Conservation (phyloP, 1,284 basidiomycete species). For the Moesziomyces globuligerus region DNA sequence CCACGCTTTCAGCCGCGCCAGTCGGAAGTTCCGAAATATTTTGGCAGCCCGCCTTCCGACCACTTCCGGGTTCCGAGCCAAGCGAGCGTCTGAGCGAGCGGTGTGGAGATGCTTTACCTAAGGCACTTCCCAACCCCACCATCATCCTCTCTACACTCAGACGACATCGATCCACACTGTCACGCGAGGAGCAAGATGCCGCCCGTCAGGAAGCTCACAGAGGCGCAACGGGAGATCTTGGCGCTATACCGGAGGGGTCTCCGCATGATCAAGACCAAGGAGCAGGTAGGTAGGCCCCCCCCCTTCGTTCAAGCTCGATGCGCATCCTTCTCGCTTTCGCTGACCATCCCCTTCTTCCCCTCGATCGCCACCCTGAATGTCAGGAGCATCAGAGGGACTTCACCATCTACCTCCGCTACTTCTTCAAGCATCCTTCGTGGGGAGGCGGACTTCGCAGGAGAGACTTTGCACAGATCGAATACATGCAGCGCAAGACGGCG, state of each 20-base stretch:
- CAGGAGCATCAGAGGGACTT: slow-evolving; percentile 60
- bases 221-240: slow-evolving; percentile 57
- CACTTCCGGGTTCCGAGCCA: slow-evolving; percentile 9
- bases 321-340: background rate
- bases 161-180: no score
- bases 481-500: slow-evolving; percentile 59
- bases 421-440: slow-evolving; percentile 61
- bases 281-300: slow-evolving; percentile 39
- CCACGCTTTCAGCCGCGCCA: no score
- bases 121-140: background rate
- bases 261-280: slow-evolving; percentile 58
- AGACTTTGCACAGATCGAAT: slow-evolving; percentile 65
- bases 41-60: background rate
- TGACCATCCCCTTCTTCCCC: background rate
- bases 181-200: slow-evolving; percentile 12
- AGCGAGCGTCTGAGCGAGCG: no score
- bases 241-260: slow-evolving; percentile 58
- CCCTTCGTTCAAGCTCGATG: background rate
- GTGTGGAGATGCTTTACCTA: slow-evolving; percentile 22
- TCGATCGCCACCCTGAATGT: background rate
- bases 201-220: slow-evolving; percentile 35
- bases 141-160: no score
- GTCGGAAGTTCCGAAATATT: slow-evolving; percentile 15
- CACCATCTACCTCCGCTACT: slow-evolving; percentile 64
- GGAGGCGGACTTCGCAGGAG: slow-evolving; percentile 57